phyloP scores from a whole-genome alignment of 768 basidiomycete species.

The Lentinula aciculospora region DNA sequence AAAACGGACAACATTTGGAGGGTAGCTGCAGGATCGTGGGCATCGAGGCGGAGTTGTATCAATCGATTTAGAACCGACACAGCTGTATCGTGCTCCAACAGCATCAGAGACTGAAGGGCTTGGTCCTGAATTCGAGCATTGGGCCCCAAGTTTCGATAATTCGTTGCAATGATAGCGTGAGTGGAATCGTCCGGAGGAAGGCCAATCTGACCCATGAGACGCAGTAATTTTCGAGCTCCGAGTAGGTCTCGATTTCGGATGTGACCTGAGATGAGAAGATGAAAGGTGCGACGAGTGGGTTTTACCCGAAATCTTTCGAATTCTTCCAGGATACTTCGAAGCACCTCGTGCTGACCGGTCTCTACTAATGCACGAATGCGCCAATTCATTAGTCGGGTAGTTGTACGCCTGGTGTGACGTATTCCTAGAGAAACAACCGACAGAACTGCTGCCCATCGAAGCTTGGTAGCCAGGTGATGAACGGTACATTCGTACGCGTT shows the following conservation, averaged over 20 bases:
- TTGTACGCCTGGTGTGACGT: conserved; percentile 42
- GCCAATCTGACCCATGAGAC: conserved; percentile 51
- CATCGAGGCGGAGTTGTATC: conserved; percentile 56
- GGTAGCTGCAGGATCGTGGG: conserved; percentile 41
- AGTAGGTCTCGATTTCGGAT: conserved; percentile 62
- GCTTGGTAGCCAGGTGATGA: conserved; percentile 38
- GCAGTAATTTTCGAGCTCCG: conserved; percentile 48
- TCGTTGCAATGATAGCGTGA: conserved; percentile 50
- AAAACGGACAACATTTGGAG: conserved; percentile 46
- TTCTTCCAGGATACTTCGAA: conserved; percentile 42
- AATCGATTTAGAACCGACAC: conserved; percentile 65
- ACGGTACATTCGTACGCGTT: conserved; percentile 56
- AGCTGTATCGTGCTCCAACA: conserved; percentile 31
- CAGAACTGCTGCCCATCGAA: conserved; percentile 47
- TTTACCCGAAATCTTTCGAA: conserved; percentile 39
- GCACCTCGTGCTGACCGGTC: conserved; percentile 36
- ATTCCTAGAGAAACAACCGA: conserved; percentile 42
- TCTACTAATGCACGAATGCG: conserved; percentile 57
- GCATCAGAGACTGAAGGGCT: conserved; percentile 41
- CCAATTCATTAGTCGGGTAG: conserved; percentile 65
- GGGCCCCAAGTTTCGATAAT: conserved; percentile 55
- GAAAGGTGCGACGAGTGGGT: conserved; percentile 62
- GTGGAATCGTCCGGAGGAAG: conserved; percentile 51
- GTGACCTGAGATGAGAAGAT: conserved; percentile 61
- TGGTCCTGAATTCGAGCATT: conserved; percentile 48